Evolutionary conservation across 106 monocot genomes (phyloP).

Genomic region (Dioscorea alata): DNA sequence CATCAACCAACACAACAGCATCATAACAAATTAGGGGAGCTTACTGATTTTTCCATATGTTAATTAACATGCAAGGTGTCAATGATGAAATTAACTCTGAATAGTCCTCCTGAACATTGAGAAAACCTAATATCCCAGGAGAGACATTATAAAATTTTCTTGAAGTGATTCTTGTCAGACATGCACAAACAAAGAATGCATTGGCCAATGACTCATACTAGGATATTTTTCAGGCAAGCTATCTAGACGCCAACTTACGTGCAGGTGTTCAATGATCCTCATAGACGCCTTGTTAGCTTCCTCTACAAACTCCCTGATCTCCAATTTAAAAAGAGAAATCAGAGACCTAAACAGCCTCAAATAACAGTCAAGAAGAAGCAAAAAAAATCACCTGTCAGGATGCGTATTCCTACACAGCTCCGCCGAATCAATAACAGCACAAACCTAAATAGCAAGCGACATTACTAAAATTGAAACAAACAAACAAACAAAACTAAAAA

Average conservation of each 20-base stretch:
- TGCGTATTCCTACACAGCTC: slow-evolving; percentile 92
- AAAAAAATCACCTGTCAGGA: slow-evolving; percentile 58
- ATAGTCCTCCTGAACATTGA: no score
- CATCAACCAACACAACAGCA: no score
- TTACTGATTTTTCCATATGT: no score
- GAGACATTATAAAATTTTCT: no score
- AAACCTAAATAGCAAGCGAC: slow-evolving; percentile 41
- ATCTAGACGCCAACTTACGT: slow-evolving; percentile 45
- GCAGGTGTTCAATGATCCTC: slow-evolving; percentile 79
- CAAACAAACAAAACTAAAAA: neutral
- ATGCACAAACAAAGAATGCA: no score
- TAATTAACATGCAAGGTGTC: no score
- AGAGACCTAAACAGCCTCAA: neutral
- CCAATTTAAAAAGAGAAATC: neutral
- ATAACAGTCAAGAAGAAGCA: neutral
- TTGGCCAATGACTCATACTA: no score
- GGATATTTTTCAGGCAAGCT: no score
- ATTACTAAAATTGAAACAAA: neutral
- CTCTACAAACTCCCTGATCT: slow-evolving; percentile 70
- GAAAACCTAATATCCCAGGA: no score
- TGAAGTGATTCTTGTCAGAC: no score
- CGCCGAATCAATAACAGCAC: slow-evolving; percentile 89
- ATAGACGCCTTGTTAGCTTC: slow-evolving; percentile 82
- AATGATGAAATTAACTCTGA: no score
- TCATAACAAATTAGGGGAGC: no score